A percentile compares a stretch with the other conserved stretches of the same genome.
phyloP scores from a whole-genome alignment of 257 asterid genomes.

The Solanum piurae region DNA sequence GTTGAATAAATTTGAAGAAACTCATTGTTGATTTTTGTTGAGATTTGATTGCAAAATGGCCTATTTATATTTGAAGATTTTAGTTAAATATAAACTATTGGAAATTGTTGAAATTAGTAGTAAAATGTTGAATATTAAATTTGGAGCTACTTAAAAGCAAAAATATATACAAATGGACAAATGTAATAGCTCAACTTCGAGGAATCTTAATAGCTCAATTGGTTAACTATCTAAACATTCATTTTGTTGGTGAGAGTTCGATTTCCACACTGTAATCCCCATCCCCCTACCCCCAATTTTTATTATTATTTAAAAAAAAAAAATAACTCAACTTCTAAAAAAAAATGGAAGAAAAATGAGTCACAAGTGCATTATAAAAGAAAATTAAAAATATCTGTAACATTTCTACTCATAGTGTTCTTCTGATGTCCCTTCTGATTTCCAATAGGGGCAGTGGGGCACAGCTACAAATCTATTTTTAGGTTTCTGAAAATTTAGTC shows the following conservation, averaged over 20 bases:
- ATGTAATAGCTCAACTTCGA: not conserved
- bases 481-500: not conserved
- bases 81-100: not conserved
- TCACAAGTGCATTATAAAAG: not conserved
- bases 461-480: not conserved
- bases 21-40: not conserved
- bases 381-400: not conserved
- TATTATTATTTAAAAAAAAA: too few species aligned
- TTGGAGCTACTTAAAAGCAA: not conserved
- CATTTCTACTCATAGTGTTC: not conserved
- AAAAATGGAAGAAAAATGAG: not conserved
- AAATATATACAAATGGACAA: not conserved
- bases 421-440: not conserved
- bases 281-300: not conserved
- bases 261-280: not conserved
- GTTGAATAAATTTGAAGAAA: not conserved
- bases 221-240: too few species aligned
- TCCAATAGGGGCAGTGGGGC: not conserved
- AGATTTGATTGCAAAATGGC: not conserved
- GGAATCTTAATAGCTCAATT: fast-evolving
- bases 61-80: not conserved
- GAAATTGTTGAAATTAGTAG: not conserved
- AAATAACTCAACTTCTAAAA: not conserved
- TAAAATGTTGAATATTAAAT: not conserved
- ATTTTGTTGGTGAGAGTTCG: too few species aligned